These are phyloP conservation scores for Globisporangium ultimum DNA, from an alignment of 352 stramenopile genomes.

Conservation along the genomic window DNA sequence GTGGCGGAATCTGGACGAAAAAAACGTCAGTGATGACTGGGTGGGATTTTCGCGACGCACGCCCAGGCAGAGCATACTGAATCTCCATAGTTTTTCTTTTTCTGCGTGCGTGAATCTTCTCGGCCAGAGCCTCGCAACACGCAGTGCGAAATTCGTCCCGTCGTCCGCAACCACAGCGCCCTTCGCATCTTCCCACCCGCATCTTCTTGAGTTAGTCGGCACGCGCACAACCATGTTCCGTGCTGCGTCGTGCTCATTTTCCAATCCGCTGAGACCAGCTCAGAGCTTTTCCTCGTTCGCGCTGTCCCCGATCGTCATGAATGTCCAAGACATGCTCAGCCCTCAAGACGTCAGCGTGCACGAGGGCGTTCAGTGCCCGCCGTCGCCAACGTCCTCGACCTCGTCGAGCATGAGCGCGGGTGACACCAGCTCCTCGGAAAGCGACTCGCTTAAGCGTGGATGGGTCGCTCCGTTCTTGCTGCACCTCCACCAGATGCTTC, in stretches of 20 bases:
- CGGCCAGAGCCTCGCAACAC: background rate
- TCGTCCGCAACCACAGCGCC: background rate
- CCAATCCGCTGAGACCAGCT: background rate
- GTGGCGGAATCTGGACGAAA: slow-evolving; percentile 13
- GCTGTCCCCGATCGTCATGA: slow-evolving; percentile 25
- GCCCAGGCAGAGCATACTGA: slow-evolving; percentile 10
- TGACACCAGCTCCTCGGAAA: slow-evolving; percentile 17
- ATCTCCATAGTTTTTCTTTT: slow-evolving; percentile 61
- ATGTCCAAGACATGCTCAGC: slow-evolving; percentile 44
- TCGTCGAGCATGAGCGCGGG: slow-evolving; percentile 24
- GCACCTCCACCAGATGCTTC: slow-evolving; percentile 84
- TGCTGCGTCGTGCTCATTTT: slow-evolving; percentile 3
- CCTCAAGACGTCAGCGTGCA: background rate
- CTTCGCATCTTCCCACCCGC: slow-evolving; percentile 6
- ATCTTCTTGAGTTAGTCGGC: slow-evolving; percentile 1
- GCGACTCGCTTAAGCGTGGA: slow-evolving; percentile 41
- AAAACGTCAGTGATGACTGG: background rate
- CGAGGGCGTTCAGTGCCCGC: slow-evolving; percentile 21
- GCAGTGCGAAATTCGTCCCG: slow-evolving; percentile 6
- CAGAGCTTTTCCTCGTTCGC: slow-evolving; percentile 14
- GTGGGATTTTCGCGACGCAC: background rate
- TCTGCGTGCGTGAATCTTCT: slow-evolving; percentile 32
- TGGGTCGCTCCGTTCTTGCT: slow-evolving; percentile 86
- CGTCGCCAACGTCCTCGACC: slow-evolving; percentile 33
- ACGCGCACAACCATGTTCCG: slow-evolving; percentile 9